Evolutionary conservation across 352 stramenopile species (phyloP), one percentile per base, ranked within the genome.

Genomic region (Phytophthora pini): DNA sequence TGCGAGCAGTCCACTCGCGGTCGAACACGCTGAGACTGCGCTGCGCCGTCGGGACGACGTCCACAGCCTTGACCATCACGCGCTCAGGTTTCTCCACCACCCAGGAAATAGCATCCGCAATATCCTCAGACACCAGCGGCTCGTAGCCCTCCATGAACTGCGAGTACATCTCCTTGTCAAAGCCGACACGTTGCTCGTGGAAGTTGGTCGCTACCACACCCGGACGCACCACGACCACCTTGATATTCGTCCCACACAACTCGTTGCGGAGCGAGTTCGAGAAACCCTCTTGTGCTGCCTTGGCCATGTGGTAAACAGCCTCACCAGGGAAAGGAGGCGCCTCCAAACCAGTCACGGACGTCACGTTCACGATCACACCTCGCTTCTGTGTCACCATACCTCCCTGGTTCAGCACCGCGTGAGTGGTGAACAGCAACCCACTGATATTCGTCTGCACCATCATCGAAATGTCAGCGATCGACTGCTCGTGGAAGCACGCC

Each of bases 11-110:
- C 63, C 68, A 76, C 27, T 58, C 57, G 43, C 57, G 68, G 13
- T 76, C 68, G 17, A 76, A 76, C 1, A 72, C 68, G 24, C 47
- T 73, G 15, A 76, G 65, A 36, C 68, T 76, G 48, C 68, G 63
- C 63, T 76, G 63, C 3, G 63, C 57, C 2, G 68, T 73, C 5
- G 63, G 63, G 24, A 73, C 57, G 3, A 73, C 63, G 34, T 73
- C 63, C 13, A 76, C n/a, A 1, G 63, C 63, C 63, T 73, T 76
- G 49, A 72, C 13, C 20, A 56, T 56, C 24, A 76, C 53, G 15
- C 58, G 63, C 17, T 76, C 63, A 0, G 63, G 63, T 11, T 67
- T 72, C 20, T 68, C 48, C n/a, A 76, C 27, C 48, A 76, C 56
- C 68, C 68, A 76, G 10, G 39, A 56, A 15, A 76, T 73, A 7